These are phyloP conservation scores for Hypoxylon lienhwacheense DNA, from an alignment of 495 filamentous ascomycete genomes.

Conservation along the genomic window DNA sequence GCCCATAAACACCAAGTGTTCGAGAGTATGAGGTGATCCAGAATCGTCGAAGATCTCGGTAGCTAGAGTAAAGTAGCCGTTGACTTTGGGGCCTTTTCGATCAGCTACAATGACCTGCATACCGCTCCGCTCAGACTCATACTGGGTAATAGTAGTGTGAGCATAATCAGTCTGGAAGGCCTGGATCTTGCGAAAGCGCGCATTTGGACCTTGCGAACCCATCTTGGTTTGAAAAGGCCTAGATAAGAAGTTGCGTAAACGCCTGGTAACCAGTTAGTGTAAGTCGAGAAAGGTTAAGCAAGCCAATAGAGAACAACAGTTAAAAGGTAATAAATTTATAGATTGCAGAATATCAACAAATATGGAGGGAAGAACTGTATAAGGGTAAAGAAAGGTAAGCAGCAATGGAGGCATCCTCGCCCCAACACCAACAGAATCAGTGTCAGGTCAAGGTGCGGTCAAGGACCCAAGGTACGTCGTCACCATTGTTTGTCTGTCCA, in stretches of 20 bases:
- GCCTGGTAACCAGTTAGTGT: slow-evolving; percentile 29
- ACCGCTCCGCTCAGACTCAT: slow-evolving; percentile 75
- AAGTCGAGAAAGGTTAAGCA: background rate
- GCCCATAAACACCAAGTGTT: slow-evolving; percentile 98
- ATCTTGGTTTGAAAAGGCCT: slow-evolving; percentile 35
- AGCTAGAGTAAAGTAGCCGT: slow-evolving; percentile 91
- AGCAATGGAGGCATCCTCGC: slow-evolving; percentile 11
- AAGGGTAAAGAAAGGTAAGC: no score
- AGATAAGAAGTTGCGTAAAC: slow-evolving; percentile 23
- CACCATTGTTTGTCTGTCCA: slow-evolving; percentile 11
- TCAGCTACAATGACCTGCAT: slow-evolving; percentile 93
- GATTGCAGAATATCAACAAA: slow-evolving; percentile 3
- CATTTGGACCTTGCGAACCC: slow-evolving; percentile 37
- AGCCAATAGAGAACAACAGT: background rate
- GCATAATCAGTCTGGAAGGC: slow-evolving; percentile 88
- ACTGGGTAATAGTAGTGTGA: slow-evolving; percentile 80
- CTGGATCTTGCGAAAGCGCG: slow-evolving; percentile 79
- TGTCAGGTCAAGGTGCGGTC: slow-evolving; percentile 27
- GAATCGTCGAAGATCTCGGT: slow-evolving; percentile 98
- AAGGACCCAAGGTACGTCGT: slow-evolving; percentile 30
- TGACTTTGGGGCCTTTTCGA: slow-evolving; percentile 87
- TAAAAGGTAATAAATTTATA: background rate
- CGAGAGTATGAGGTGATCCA: slow-evolving; percentile 91
- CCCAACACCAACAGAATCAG: background rate
- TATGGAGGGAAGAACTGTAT: slow-evolving; percentile 8